A percentile compares a stretch with the other conserved stretches of the same genome.
phyloP scores from a whole-genome alignment of 768 basidiomycete species.

The Podaxis sp. region DNA sequence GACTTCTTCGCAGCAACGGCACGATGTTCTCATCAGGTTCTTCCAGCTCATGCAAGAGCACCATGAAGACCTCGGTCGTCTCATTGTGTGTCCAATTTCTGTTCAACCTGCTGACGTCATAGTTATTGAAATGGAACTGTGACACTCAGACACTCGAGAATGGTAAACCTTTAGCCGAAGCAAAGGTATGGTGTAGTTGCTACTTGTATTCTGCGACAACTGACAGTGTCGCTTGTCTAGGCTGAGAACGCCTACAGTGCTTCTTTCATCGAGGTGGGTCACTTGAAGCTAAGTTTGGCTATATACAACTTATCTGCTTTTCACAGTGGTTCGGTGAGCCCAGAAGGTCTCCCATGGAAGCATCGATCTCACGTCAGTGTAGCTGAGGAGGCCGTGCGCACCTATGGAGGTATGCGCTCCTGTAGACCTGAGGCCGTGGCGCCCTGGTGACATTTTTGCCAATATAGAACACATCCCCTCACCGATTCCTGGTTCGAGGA shows the following conservation, averaged over 20 bases:
- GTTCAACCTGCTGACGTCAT: slow-evolving; percentile 20
- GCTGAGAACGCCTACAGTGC: slow-evolving; percentile 84
- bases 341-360: neutral
- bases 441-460: neutral
- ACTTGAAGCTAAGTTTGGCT: neutral
- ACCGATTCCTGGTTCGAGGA: slow-evolving; percentile 61
- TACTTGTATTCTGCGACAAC: neutral
- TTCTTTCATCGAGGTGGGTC: slow-evolving; percentile 72
- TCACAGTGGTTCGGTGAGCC: slow-evolving; percentile 75
- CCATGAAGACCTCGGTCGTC: slow-evolving; percentile 78
- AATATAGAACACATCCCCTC: slow-evolving; percentile 78
- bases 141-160: slow-evolving; percentile 81
- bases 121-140: slow-evolving; percentile 9
- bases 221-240: slow-evolving; percentile 27
- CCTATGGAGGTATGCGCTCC: slow-evolving; percentile 69
- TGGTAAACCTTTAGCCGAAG: slow-evolving; percentile 85
- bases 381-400: slow-evolving; percentile 91
- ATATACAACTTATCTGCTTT: slow-evolving; percentile 1
- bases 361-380: slow-evolving; percentile 16
- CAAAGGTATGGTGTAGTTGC: slow-evolving; percentile 45
- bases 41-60: slow-evolving; percentile 77
- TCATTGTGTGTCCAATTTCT: slow-evolving; percentile 58
- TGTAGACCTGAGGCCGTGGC: neutral
- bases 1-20: slow-evolving; percentile 51
- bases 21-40: slow-evolving; percentile 80